Base-by-base conservation (phyloP, 129 eudicot genomes). In the Artemisia tridentata region DNA sequence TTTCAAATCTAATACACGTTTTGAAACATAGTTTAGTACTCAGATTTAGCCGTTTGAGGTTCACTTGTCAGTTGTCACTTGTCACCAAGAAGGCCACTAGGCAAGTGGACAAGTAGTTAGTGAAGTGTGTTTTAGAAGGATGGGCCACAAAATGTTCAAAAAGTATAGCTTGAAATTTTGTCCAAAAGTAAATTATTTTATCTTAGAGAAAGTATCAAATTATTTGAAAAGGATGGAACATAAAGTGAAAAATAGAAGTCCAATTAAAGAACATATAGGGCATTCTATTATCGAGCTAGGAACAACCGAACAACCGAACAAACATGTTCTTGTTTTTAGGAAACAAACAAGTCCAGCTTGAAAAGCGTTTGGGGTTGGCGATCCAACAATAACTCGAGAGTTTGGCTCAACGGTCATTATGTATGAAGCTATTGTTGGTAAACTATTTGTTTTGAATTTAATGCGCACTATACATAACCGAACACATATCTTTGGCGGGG, bases 281-380 rank as follows among this genome's bases (percentile, higher is more conserved):
- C 34, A 65, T 53, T 66, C 67, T 58, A 75, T 75, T 66, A 75
- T 66, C 46, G 20, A 75, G 67, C 60, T 75, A 56, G 57, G 55
- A 65, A 66, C 59, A 75, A 75, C 54, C n/a, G n/a, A n/a, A n/a
- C n/a, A n/a, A n/a, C n/a, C n/a, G 55, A 65, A 66, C 59, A 75
- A 75, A 54, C 61, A 31, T 65, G 79, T 75, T 75, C 45, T 58
- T 55, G 67, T 56, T 75, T 66, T 67, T 43, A 38, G 23, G 71
- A 52, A 74, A 41, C 78, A 54, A 74, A 15, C 67, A 67, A 56
- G 19, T 66, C 67, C 61, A 66, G 17, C 52, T 54, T 7, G 23
- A 48, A 65, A 52, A 66, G 65, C 66, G 72, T 52, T 55, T 66
- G 73, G 67, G 46, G 25, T 43, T 46, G 50, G 38, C 11, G 20